phyloP scores from a whole-genome alignment of 1,139 yeast genomes.

The Sporopachydermia cereana region DNA sequence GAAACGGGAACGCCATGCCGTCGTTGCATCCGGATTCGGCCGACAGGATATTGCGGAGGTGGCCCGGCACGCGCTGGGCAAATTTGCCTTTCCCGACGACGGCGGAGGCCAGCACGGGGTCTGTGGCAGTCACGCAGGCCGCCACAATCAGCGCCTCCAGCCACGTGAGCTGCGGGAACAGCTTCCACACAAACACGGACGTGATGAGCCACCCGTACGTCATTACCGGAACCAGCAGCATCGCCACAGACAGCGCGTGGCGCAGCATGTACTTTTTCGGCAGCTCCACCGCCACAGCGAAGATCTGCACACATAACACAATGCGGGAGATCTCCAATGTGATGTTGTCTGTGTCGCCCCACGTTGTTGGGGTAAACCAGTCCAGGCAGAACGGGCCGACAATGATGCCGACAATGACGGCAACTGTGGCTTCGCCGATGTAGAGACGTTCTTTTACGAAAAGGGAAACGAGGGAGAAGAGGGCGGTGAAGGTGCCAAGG shows the following conservation, averaged over 20 bases:
- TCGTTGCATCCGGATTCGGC: conserved; percentile 98
- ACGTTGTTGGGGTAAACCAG: conserved; percentile 79
- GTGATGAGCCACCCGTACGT: conserved; percentile 86
- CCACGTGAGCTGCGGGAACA: conserved; percentile 76
- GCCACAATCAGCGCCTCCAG: conserved; percentile 68
- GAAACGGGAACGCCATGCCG: conserved; percentile 97
- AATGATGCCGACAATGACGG: conserved; percentile 81
- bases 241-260: conserved; percentile 77
- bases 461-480: conserved; percentile 81
- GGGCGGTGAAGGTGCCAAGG: conserved; percentile 77
- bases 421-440: conserved; percentile 94
- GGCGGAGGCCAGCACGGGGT: conserved; percentile 95
- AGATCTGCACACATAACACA: conserved; percentile 84
- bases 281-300: conserved; percentile 94
- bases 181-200: conserved; percentile 73
- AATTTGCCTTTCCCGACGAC: conserved; percentile 97
- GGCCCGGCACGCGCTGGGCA: conserved; percentile 96
- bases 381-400: conserved; percentile 87
- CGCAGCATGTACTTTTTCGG: conserved; percentile 87
- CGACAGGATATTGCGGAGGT: conserved; percentile 73
- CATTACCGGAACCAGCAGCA: conserved; percentile 85
- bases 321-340: conserved; percentile 84
- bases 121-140: conserved; percentile 96
- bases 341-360: conserved; percentile 86
- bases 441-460: conserved; percentile 82